phyloP scores from a whole-genome alignment of 352 stramenopile genomes.

The Pythium pyrilobum region DNA sequence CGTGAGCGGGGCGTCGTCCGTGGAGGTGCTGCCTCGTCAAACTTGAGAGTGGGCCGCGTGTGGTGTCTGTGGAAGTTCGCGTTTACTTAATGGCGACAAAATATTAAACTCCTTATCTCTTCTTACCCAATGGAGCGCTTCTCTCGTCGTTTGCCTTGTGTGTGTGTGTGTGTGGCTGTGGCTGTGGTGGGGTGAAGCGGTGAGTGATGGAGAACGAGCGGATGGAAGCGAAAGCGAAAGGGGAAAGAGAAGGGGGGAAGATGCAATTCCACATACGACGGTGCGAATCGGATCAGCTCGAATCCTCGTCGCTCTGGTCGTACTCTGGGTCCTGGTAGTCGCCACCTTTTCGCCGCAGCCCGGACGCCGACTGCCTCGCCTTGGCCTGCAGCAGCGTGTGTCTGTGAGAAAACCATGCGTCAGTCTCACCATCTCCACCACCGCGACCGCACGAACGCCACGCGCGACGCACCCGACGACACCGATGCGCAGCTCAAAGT shows the following conservation, averaged over 20 bases:
- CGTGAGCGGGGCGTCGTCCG: neutral
- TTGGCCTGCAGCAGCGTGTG: conserved; percentile 77
- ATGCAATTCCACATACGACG: too few relatives aligned
- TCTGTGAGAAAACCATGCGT: conserved; percentile 6
- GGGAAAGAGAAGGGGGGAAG: too few relatives aligned
- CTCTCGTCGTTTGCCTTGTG: too few relatives aligned
- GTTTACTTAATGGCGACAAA: conserved; percentile 15
- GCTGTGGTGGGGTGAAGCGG: too few relatives aligned
- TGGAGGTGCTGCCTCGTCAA: too few relatives aligned
- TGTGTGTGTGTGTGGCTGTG: too few relatives aligned
- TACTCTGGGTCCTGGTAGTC: conserved; percentile 73
- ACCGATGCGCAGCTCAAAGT: conserved; percentile 77
- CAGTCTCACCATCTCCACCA: too few relatives aligned
- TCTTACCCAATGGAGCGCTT: too few relatives aligned
- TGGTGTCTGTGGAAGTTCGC: conserved; percentile 9
- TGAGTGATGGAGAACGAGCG: too few relatives aligned
- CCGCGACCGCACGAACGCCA: neutral
- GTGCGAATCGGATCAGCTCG: too few relatives aligned
- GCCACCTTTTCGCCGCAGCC: conserved; percentile 32
- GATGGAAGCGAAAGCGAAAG: too few relatives aligned
- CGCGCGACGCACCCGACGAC: conserved; percentile 40
- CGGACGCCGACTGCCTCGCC: conserved; percentile 43
- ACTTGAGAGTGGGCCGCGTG: neutral
- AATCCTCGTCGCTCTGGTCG: conserved; percentile 78
- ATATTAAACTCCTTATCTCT: conserved; percentile 12